Base-by-base conservation (phyloP, 345 rosid species). In the Clausena lansium region DNA sequence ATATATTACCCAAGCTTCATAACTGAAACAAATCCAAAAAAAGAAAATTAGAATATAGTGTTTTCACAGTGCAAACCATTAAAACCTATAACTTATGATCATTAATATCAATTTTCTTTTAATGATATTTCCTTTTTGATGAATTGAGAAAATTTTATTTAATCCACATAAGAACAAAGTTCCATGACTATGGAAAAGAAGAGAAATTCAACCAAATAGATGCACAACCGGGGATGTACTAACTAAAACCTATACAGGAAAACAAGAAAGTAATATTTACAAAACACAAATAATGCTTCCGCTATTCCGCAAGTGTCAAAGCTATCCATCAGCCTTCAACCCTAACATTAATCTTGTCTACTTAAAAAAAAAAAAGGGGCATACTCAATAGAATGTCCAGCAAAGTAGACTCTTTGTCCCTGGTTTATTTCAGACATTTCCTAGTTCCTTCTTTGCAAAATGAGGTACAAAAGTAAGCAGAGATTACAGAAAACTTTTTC, bases 1-100 rank as follows among this genome's bases (percentile, higher is more conserved):
- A 67, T 95, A 95, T 58, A 95, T 95, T 83, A 95, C 98, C 98
- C 98, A 95, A 70, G 98, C 98, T 87, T 95, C 98, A 76, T 95
- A 95, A 68, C 98, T 95, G 95, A 78, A 84, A 87, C 76, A 86
- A 33, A 39, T 8, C 63, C 52, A 19, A 38, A 35, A 35, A 52
- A 45, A 64, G 4, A 32, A 27, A 32, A 76, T 76, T 24, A 76
- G 55, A 15, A 33, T 3, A 36, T 3, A 8, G 52, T 58, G 38
- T 52, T 30, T 36, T 24, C 20, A 10, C 35, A 54, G 20, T 0
- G 6, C 41, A 58, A 52, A 54, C 55, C 25, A 39, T 38, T 52
- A 17, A 25, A 30, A 74, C 17, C 35, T 14, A 47, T 71, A 22
- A 62, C n/a, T 11, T 63, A 47, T n/a, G 41, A 30, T 64, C n/a